These are phyloP conservation scores for Colletotrichum tabaci DNA, from an alignment of 2,329 filamentous ascomycete species.

Conservation along the genomic window DNA sequence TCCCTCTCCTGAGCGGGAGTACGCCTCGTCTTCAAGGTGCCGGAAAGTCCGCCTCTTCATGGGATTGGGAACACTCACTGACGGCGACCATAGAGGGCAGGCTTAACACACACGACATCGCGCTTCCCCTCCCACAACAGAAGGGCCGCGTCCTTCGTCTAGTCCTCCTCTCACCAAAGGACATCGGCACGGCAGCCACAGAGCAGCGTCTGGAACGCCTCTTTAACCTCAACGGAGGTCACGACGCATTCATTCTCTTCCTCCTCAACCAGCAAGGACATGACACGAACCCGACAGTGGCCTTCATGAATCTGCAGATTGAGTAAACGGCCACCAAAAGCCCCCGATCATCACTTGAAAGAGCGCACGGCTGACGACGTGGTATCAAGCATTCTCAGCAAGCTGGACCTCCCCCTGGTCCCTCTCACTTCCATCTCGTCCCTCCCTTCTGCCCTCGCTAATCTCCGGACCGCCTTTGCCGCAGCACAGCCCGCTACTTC, in stretches of 20 bases:
- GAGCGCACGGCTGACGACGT: background rate
- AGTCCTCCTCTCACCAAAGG: constrained; percentile 57
- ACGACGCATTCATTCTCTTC: constrained; percentile 60
- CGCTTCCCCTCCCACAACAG: constrained; percentile 52
- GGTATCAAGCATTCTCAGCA: constrained; percentile 51
- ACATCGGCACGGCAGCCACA: constrained; percentile 51
- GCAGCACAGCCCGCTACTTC: constrained; percentile 8
- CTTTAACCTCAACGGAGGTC: constrained; percentile 56
- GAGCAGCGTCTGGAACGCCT: constrained; percentile 58
- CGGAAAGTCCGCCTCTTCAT: constrained; percentile 29
- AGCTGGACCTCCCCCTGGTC: constrained; percentile 57
- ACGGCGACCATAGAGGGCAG: constrained; percentile 53
- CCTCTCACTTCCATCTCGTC: constrained; percentile 56
- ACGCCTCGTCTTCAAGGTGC: constrained; percentile 48
- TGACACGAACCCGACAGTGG: constrained; percentile 46
- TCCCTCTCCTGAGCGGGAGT: constrained; percentile 47
- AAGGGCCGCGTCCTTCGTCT: constrained; percentile 50
- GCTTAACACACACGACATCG: constrained; percentile 62
- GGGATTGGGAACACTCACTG: constrained; percentile 4
- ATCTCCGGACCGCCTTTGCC: constrained; percentile 53
- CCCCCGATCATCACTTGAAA: background rate
- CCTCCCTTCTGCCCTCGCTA: constrained; percentile 56
- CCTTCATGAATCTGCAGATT: constrained; percentile 61
- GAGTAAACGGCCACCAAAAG: constrained; percentile 51
- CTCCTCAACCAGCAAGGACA: constrained; percentile 53